A percentile compares a stretch with the other conserved stretches of the same genome.
Conservation (phyloP, 2,329 filamentous ascomycete genomes). For the Podosphaera leucotricha region DNA sequence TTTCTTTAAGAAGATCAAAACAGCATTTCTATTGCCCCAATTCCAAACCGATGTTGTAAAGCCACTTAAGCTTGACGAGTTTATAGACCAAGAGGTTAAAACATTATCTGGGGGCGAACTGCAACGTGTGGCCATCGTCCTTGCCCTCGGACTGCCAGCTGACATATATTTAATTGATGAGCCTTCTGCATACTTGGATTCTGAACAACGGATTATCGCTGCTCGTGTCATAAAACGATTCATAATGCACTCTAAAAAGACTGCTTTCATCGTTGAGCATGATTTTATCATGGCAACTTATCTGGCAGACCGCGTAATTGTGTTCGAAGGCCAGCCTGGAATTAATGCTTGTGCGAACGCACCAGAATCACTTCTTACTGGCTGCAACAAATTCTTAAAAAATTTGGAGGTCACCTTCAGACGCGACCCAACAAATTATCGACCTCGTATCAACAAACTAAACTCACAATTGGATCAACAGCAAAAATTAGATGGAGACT, state of each 20-base stretch:
- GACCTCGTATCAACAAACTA: conserved; percentile 95
- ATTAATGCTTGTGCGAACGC: conserved; percentile 68
- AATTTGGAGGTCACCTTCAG: conserved; percentile 97
- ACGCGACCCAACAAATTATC: conserved; percentile 85
- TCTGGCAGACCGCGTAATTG: conserved; percentile 79
- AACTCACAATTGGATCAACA: conserved; percentile 93
- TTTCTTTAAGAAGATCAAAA: conserved; percentile 99
- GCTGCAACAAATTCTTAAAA: conserved; percentile 92
- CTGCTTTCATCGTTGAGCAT: conserved; percentile 97
- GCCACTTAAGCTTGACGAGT: conserved; percentile 95
- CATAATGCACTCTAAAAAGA: conserved; percentile 99
- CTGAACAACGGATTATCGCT: conserved; percentile 95
- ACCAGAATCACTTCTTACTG: conserved; percentile 72
- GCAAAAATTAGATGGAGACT: conserved; percentile 85
- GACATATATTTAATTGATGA: conserved; percentile 99
- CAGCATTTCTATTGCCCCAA: conserved; percentile 83
- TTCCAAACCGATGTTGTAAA: conserved; percentile 99
- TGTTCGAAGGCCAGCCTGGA: conserved; percentile 88
- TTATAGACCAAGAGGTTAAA: conserved; percentile 98
- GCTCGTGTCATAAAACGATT: conserved; percentile 97
- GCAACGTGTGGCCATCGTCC: conserved; percentile 94
- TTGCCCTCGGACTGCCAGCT: conserved; percentile 83
- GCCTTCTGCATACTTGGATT: conserved; percentile 91
- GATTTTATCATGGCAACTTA: conserved; percentile 90
- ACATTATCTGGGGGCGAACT: conserved; percentile 98